Percentiles rank a stretch among this genome's conserved stretches.
Conservation (phyloP, 257 asterid genomes). For the Echites panduratus region DNA sequence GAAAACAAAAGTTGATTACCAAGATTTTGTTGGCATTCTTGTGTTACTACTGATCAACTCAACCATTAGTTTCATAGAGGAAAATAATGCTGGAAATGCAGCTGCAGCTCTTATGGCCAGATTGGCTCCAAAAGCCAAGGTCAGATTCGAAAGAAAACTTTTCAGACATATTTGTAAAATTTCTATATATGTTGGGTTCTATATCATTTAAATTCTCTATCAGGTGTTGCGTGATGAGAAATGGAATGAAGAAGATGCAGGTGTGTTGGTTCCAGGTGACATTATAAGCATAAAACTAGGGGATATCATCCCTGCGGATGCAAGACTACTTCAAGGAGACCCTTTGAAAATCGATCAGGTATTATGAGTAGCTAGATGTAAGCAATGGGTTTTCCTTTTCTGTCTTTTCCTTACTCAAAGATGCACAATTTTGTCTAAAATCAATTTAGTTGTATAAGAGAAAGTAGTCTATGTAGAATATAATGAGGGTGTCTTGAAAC, state of each 20-base stretch:
- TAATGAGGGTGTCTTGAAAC: neutral
- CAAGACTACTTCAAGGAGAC: constrained; percentile 34
- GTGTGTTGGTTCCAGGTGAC: constrained; percentile 37
- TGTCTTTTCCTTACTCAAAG: neutral
- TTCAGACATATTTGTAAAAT: neutral
- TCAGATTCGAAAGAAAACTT: constrained; percentile 3
- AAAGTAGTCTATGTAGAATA: neutral
- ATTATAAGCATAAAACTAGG: constrained; percentile 36
- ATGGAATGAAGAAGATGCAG: constrained; percentile 39
- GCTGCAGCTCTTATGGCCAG: constrained; percentile 74
- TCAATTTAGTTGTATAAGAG: neutral
- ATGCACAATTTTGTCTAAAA: neutral
- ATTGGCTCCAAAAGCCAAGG: constrained; percentile 68
- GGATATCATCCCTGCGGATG: constrained; percentile 41
- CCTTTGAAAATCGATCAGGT: constrained; percentile 40
- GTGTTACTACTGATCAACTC: constrained; percentile 56
- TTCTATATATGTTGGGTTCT: neutral
- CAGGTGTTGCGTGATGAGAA: constrained; percentile 33
- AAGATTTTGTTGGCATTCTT: constrained; percentile 57
- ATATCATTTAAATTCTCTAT: neutral
- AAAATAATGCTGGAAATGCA: constrained; percentile 73
- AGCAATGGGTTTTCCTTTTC: neutral
- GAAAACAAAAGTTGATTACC: constrained; percentile 41
- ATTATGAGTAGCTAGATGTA: neutral
- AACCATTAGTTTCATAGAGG: constrained; percentile 67